A percentile compares a stretch with the other conserved stretches of the same genome.
Evolutionary conservation across 2,329 filamentous ascomycete genomes (phyloP).

Genomic region (Fusarium subtropicale): DNA sequence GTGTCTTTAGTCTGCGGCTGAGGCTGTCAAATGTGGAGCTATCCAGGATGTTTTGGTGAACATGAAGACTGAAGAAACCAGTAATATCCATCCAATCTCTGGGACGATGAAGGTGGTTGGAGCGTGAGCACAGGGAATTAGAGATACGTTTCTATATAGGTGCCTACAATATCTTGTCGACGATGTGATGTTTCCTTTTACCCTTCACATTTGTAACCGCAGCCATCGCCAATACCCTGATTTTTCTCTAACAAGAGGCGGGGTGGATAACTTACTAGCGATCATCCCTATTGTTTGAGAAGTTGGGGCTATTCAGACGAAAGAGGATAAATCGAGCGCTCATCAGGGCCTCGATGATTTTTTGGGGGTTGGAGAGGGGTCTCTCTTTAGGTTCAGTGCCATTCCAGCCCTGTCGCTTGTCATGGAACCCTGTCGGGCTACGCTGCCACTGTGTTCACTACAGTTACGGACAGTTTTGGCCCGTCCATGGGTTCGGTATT

Average conservation of each 20-base stretch:
- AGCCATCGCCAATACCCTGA: background rate
- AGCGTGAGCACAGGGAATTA: background rate
- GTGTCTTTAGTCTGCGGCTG: conserved; percentile 13
- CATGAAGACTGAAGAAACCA: background rate
- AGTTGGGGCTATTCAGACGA: conserved; percentile 7
- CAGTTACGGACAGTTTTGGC: background rate
- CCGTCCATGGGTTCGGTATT: background rate
- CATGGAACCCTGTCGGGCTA: background rate
- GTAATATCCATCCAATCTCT: background rate
- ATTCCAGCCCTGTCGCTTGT: conserved; percentile 6
- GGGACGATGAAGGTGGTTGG: background rate
- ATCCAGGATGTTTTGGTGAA: conserved; percentile 4
- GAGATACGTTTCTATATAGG: background rate
- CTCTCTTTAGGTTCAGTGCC: background rate
- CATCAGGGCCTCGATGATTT: conserved; percentile 17
- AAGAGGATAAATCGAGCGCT: conserved; percentile 17
- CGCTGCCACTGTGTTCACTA: background rate
- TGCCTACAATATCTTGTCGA: too few species aligned
- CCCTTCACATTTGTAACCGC: background rate
- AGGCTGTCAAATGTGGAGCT: background rate
- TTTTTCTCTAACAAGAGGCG: conserved; percentile 6
- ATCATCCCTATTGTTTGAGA: background rate
- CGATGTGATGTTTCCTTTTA: background rate
- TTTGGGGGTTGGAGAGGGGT: conserved; percentile 2
- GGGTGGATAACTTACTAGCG: conserved; percentile 5